Evolutionary conservation across 1,139 yeast genomes (phyloP).

Genomic region (Saccharomyces hybrid): DNA sequence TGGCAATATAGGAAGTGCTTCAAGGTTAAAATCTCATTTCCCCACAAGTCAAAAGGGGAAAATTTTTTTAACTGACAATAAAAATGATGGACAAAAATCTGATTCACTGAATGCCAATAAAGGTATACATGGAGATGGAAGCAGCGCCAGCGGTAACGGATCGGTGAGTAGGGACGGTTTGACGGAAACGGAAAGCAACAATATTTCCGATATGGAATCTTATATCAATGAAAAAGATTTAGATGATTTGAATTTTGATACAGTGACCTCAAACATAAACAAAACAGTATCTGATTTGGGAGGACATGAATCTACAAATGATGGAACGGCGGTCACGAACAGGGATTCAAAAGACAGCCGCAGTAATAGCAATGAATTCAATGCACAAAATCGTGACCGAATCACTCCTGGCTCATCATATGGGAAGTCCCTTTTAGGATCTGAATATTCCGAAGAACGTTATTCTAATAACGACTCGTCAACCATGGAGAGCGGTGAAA

Average conservation of each 20-base stretch:
- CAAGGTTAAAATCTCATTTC: constrained; percentile 13
- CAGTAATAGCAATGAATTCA: constrained; percentile 19
- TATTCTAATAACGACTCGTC: constrained; percentile 20
- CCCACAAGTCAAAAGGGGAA: constrained; percentile 8
- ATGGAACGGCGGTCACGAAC: constrained; percentile 3
- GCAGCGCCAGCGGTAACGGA: constrained; percentile 7
- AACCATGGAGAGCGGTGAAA: constrained; percentile 13
- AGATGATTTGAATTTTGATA: constrained; percentile 20
- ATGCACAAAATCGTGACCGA: constrained; percentile 18
- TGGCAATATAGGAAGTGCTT: constrained; percentile 9
- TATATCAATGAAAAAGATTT: constrained; percentile 28
- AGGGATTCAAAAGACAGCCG: constrained; percentile 6
- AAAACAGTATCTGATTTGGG: constrained; percentile 6
- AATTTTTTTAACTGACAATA: constrained; percentile 6
- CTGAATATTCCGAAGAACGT: constrained; percentile 34
- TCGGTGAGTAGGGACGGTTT: constrained; percentile 5
- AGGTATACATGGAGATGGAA: constrained; percentile 3
- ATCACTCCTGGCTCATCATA: constrained; percentile 28
- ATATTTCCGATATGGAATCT: constrained; percentile 28
- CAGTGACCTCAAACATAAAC: constrained; percentile 7
- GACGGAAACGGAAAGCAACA: constrained; percentile 12
- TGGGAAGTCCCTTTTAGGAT: constrained; percentile 34
- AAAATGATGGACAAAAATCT: constrained; percentile 7
- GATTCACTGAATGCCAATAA: constrained; percentile 3
- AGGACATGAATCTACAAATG: constrained; percentile 1